These are phyloP conservation scores for Singerocomus rubriflavus DNA, from an alignment of 1,284 basidiomycete genomes.

Conservation along the genomic window DNA sequence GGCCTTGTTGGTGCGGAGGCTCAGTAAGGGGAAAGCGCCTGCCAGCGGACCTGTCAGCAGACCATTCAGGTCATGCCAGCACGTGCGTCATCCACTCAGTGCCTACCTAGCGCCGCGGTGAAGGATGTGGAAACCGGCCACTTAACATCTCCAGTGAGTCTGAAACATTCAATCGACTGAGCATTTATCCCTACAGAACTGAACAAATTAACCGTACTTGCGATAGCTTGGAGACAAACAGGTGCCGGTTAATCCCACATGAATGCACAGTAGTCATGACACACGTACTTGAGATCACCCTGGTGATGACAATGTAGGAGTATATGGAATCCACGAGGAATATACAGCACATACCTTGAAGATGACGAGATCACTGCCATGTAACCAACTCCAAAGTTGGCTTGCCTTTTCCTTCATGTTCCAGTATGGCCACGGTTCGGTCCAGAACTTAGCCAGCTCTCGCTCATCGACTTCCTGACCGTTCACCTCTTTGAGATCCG, in stretches of 20 bases:
- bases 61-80: constrained; percentile 3
- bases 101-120: constrained; percentile 70
- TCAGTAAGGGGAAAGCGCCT: constrained; percentile 78
- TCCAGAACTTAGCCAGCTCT: constrained; percentile 74
- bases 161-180: constrained; percentile 37
- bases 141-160: constrained; percentile 83
- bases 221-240: constrained; percentile 56
- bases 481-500: constrained; percentile 44
- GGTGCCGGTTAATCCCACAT: background rate
- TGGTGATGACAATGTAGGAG: constrained; percentile 28
- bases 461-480: constrained; percentile 10
- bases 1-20: constrained; percentile 92
- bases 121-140: constrained; percentile 89
- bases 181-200: constrained; percentile 17
- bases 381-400: constrained; percentile 57
- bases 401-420: constrained; percentile 65
- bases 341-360: constrained; percentile 68
- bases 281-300: constrained; percentile 84
- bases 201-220: constrained; percentile 52
- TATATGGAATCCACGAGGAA: background rate
- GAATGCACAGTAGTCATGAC: background rate
- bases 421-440: constrained; percentile 79
- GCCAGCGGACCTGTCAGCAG: constrained; percentile 63
- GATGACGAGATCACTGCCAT: constrained; percentile 75
- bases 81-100: background rate